Evolutionary conservation across 192 early-diverging fungal species (phyloP).

Genomic region (Backusella psychrophila): DNA sequence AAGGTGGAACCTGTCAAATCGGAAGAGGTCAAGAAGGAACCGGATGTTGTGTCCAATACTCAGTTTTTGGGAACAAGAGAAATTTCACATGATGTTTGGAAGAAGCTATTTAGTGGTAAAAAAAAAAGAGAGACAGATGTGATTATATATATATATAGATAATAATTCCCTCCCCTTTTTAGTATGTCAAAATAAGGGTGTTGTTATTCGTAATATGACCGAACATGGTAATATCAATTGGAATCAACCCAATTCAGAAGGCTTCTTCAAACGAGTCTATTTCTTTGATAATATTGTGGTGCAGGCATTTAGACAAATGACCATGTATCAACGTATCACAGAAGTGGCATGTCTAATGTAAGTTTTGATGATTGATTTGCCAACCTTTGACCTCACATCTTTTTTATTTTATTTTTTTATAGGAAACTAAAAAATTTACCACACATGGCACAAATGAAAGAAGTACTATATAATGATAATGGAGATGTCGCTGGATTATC

Average conservation of each 20-base stretch:
- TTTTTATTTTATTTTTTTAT: no score
- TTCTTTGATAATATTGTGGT: constrained; percentile 53
- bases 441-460: constrained; percentile 55
- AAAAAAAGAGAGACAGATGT: background rate
- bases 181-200: constrained; percentile 23
- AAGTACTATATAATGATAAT: constrained; percentile 47
- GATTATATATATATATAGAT: background rate
- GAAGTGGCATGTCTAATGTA: constrained; percentile 58
- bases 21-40: background rate
- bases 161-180: background rate
- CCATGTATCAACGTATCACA: constrained; percentile 52
- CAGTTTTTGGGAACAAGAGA: constrained; percentile 12
- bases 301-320: constrained; percentile 60
- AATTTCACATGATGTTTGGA: constrained; percentile 28
- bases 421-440: constrained; percentile 43
- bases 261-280: constrained; percentile 57
- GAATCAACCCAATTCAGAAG: constrained; percentile 46
- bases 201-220: constrained; percentile 13
- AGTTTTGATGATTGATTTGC: constrained; percentile 3
- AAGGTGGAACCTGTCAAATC: background rate
- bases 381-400: no score
- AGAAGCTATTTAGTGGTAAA: constrained; percentile 30
- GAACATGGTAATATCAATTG: constrained; percentile 25
- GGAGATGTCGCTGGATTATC: constrained; percentile 57
- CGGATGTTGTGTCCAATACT: background rate